Evolutionary conservation across 2,329 filamentous ascomycete species (phyloP).

Genomic region (Diaporthe caulivora): DNA sequence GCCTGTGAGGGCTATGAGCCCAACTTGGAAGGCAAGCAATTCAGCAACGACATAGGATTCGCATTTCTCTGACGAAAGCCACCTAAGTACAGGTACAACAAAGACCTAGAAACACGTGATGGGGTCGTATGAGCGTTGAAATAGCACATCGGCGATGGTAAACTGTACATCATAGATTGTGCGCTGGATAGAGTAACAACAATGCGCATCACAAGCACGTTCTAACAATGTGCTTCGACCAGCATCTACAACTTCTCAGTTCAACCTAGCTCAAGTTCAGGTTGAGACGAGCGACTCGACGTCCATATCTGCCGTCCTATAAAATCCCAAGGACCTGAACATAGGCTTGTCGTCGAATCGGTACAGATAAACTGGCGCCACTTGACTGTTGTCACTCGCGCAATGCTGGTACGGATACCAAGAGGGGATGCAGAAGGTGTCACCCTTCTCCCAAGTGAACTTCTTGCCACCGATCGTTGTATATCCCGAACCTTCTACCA

Average conservation of each 20-base stretch:
- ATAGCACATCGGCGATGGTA: background rate
- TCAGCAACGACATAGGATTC: background rate
- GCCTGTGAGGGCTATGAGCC: background rate
- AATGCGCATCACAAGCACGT: background rate
- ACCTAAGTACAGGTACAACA: background rate
- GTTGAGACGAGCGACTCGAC: constrained; percentile 52
- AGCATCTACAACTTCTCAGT: background rate
- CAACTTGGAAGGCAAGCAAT: background rate
- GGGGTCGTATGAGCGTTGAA: background rate
- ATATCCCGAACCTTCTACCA: constrained; percentile 60
- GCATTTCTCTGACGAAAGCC: background rate
- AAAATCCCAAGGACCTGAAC: constrained; percentile 64
- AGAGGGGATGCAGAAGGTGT: constrained; percentile 67
- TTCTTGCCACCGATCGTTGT: constrained; percentile 53
- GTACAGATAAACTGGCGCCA: constrained; percentile 60
- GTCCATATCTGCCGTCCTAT: constrained; percentile 55
- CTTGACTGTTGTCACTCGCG: constrained; percentile 46
- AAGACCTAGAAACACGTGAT: background rate
- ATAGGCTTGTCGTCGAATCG: constrained; percentile 68
- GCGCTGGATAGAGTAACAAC: background rate
- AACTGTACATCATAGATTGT: constrained; percentile 7
- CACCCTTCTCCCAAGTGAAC: constrained; percentile 60
- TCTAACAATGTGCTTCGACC: background rate
- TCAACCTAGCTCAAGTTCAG: background rate
- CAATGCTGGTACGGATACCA: constrained; percentile 65